Evolutionary conservation across 805 yeast species (phyloP).

Genomic region (Saccharomycopsis capsularis): DNA sequence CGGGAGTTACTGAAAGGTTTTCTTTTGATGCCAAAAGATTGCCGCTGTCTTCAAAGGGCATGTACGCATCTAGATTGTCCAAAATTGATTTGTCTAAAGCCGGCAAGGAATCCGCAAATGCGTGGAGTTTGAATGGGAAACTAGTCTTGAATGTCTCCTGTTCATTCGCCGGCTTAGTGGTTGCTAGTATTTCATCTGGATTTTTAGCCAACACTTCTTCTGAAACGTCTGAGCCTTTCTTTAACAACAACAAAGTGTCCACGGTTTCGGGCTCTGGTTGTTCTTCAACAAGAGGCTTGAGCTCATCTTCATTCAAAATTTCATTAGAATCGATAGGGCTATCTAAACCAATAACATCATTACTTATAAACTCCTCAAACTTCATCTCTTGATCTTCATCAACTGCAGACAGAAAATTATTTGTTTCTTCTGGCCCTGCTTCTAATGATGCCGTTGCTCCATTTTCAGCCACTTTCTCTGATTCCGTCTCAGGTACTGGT

Average conservation of each 20-base stretch:
- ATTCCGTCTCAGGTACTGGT: slow-evolving; percentile 3
- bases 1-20: slow-evolving; percentile 24
- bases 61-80: slow-evolving; percentile 40
- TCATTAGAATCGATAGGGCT: neutral
- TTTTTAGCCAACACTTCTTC: neutral
- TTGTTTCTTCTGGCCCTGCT: no score
- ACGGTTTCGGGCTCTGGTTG: neutral
- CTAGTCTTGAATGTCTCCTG: neutral
- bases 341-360: slow-evolving; percentile 14
- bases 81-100: slow-evolving; percentile 42
- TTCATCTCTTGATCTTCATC: slow-evolving; percentile 10
- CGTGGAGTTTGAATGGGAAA: slow-evolving; percentile 41
- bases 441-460: no score
- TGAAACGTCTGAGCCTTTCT: neutral
- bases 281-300: neutral
- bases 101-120: slow-evolving; percentile 36
- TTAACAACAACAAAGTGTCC: neutral
- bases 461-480: slow-evolving; percentile 18
- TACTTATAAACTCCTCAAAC: slow-evolving; percentile 18
- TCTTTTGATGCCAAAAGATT: neutral
- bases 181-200: neutral
- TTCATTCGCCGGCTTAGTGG: neutral
- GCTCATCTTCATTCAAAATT: neutral
- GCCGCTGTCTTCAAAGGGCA: slow-evolving; percentile 27
- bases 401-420: neutral